Evolutionary conservation across 148 eudicot genomes (phyloP).

Genomic region (Camellia lanceoleosa): DNA sequence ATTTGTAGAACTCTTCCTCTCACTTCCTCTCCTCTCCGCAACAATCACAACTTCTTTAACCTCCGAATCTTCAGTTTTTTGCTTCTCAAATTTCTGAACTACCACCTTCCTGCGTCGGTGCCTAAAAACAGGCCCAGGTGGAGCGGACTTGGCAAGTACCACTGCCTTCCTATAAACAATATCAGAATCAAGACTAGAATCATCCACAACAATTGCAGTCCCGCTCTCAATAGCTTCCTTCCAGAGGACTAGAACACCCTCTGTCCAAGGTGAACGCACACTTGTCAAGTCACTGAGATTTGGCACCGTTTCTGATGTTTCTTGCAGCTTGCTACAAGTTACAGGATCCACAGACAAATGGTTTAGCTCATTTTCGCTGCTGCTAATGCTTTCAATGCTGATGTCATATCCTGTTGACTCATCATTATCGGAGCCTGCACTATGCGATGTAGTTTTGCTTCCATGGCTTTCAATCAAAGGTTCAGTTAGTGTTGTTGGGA

Average conservation of each 20-base stretch:
- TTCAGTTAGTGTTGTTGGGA: slow-evolving; percentile 4
- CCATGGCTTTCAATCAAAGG: slow-evolving; percentile 1
- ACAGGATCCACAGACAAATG: slow-evolving; percentile 13
- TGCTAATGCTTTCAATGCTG: slow-evolving; percentile 4
- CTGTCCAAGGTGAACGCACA: slow-evolving; percentile 33
- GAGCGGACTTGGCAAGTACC: slow-evolving; percentile 63
- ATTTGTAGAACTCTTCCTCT: slow-evolving; percentile 35
- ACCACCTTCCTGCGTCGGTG: slow-evolving; percentile 32
- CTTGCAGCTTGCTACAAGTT: slow-evolving; percentile 12
- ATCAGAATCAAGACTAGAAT: slow-evolving; percentile 58
- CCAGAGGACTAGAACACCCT: slow-evolving; percentile 45
- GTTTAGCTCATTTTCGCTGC: slow-evolving; percentile 2
- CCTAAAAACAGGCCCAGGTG: slow-evolving; percentile 66
- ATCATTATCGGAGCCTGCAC: slow-evolving; percentile 14
- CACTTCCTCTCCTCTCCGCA: slow-evolving; percentile 30
- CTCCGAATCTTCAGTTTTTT: slow-evolving; percentile 33
- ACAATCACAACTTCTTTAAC: slow-evolving; percentile 24
- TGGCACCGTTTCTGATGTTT: slow-evolving; percentile 8
- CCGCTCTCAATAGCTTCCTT: slow-evolving; percentile 74
- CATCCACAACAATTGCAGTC: slow-evolving; percentile 56
- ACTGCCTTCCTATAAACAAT: slow-evolving; percentile 56
- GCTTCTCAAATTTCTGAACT: slow-evolving; percentile 21
- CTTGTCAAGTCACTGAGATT: slow-evolving; percentile 5
- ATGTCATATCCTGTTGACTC: slow-evolving; percentile 17
- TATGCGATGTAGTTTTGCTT: background rate